Evolutionary conservation across 2,329 filamentous ascomycete species (phyloP).

Genomic region (Ilyonectria sp.): DNA sequence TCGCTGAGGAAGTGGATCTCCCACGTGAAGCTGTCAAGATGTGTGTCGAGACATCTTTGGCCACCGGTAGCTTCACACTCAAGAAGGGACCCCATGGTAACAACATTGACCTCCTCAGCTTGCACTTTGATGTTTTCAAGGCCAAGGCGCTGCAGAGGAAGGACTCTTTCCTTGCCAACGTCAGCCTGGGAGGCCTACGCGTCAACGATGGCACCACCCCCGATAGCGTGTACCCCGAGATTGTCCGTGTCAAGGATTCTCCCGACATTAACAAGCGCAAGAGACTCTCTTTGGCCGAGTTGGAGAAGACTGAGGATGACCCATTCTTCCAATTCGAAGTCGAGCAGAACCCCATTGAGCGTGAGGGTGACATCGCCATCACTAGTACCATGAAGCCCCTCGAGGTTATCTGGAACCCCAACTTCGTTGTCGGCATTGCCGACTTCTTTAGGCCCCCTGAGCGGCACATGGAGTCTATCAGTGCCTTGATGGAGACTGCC

Average conservation of each 20-base stretch:
- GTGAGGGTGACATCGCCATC: conserved; percentile 90
- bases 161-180: conserved; percentile 89
- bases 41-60: conserved; percentile 92
- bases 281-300: conserved; percentile 67
- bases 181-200: conserved; percentile 92
- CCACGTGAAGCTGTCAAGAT: conserved; percentile 94
- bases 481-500: conserved; percentile 93
- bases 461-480: conserved; percentile 98
- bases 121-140: conserved; percentile 95
- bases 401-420: conserved; percentile 98
- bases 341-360: conserved; percentile 95
- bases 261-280: conserved; percentile 65
- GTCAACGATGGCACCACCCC: conserved; percentile 97
- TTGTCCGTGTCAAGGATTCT: conserved; percentile 94
- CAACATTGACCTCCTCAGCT: conserved; percentile 84
- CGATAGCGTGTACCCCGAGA: conserved; percentile 92
- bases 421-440: conserved; percentile 89
- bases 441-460: conserved; percentile 98
- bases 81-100: conserved; percentile 77
- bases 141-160: conserved; percentile 91
- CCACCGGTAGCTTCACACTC: conserved; percentile 95
- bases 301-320: conserved; percentile 70
- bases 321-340: conserved; percentile 94
- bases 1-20: conserved; percentile 89
- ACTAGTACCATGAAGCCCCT: conserved; percentile 94